These are phyloP conservation scores for Mariannaea elegans DNA, from an alignment of 2,329 filamentous ascomycete genomes.

Conservation along the genomic window DNA sequence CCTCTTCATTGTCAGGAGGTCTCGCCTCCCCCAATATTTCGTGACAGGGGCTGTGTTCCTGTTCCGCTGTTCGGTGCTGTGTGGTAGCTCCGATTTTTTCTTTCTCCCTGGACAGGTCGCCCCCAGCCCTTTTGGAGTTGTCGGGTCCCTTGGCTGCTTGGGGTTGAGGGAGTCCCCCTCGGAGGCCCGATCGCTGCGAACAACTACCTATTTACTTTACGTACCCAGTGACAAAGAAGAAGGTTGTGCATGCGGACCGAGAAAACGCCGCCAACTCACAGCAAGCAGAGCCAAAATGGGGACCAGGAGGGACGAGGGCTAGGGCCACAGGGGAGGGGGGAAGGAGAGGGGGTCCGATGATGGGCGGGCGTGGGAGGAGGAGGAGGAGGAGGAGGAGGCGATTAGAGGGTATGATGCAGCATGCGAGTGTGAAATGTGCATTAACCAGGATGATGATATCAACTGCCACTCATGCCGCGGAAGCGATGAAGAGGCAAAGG, in stretches of 20 bases:
- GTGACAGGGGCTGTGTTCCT: constrained; percentile 15
- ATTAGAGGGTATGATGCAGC: constrained; percentile 4
- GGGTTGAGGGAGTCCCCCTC: constrained; percentile 13
- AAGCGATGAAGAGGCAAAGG: not conserved
- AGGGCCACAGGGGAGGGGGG: constrained; percentile 8
- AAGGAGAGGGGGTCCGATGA: not conserved
- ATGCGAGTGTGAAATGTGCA: constrained; percentile 2
- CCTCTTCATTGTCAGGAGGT: constrained; percentile 13
- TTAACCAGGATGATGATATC: not conserved
- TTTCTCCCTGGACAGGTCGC: not conserved
- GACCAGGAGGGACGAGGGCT: constrained; percentile 8
- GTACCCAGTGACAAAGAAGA: constrained; percentile 22
- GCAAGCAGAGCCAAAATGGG: constrained; percentile 9
- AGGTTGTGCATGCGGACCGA: constrained; percentile 19
- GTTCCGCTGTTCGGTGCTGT: constrained; percentile 13
- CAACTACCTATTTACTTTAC: constrained; percentile 21
- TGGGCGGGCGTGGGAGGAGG: constrained; percentile 9
- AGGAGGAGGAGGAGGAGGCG: not conserved
- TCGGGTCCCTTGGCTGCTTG: constrained; percentile 1
- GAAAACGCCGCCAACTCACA: constrained; percentile 21
- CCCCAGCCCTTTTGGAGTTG: constrained; percentile 12
- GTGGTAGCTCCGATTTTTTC: constrained; percentile 11
- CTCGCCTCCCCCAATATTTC: constrained; percentile 12
- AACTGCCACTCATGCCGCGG: not conserved
- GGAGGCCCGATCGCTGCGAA: constrained; percentile 13